Conservation (phyloP, 768 basidiomycete species). For the Lactifluus piperatus region DNA sequence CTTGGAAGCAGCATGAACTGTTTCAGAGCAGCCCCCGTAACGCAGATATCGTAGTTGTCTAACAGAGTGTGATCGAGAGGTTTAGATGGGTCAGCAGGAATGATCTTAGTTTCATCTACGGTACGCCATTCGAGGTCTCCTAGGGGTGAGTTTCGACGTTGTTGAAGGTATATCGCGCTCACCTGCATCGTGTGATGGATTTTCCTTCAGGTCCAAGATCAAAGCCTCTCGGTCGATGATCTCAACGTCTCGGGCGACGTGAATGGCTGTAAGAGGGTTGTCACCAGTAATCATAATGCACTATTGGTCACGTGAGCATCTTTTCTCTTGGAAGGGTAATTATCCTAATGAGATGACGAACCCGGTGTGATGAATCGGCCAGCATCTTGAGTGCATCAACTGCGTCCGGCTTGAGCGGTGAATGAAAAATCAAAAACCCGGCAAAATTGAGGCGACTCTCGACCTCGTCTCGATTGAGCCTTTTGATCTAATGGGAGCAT, state of each 20-base stretch:
- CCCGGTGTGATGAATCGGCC: conserved; percentile 91
- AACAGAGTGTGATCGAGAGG: conserved; percentile 75
- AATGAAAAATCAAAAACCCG: conserved; percentile 99
- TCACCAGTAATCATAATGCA: conserved; percentile 99
- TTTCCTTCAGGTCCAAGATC: conserved; percentile 85
- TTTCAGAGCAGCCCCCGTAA: conserved; percentile 90
- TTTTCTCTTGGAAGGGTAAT: neutral
- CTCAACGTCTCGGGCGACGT: conserved; percentile 93
- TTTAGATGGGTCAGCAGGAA: conserved; percentile 71
- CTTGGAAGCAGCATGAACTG: conserved; percentile 64
- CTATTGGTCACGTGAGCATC: conserved; percentile 32
- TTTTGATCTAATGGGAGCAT: conserved; percentile 60
- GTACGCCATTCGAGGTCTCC: conserved; percentile 83
- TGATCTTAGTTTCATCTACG: conserved; percentile 85
- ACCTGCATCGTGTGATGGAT: conserved; percentile 63
- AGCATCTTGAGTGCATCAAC: conserved; percentile 88
- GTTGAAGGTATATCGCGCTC: conserved; percentile 22
- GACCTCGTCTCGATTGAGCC: conserved; percentile 69
- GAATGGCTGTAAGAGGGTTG: conserved; percentile 93
- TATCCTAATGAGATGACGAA: conserved; percentile 34
- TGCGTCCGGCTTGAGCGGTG: conserved; percentile 92
- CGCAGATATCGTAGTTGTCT: conserved; percentile 87
- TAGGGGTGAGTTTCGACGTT: neutral
- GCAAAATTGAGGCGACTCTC: conserved; percentile 76
- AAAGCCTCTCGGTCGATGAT: conserved; percentile 93